phyloP scores from a whole-genome alignment of 1,139 yeast species.

The Scheffersomyces quercinus region DNA sequence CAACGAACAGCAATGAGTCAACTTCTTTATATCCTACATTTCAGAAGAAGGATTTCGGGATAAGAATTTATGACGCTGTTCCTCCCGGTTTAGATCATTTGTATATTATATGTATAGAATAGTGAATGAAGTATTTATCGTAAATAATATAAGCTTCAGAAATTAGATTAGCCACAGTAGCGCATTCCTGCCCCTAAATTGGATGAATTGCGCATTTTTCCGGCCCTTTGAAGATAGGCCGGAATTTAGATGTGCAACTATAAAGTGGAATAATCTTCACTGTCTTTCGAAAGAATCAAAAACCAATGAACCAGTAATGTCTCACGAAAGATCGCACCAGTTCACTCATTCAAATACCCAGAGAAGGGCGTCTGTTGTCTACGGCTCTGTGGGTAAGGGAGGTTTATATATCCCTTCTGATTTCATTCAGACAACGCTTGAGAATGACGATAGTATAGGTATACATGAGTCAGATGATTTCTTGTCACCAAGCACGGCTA shows the following conservation, averaged over 20 bases:
- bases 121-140: neutral
- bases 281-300: neutral
- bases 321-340: constrained; percentile 30
- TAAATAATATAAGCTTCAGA: neutral
- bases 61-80: no score
- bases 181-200: neutral
- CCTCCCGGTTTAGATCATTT: neutral
- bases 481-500: constrained; percentile 8
- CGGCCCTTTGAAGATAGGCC: neutral
- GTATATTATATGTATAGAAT: neutral
- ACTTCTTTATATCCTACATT: neutral
- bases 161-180: neutral
- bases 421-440: constrained; percentile 25
- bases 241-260: no score
- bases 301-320: no score
- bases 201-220: neutral
- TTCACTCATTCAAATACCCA: constrained; percentile 50
- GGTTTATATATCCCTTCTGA: constrained; percentile 55
- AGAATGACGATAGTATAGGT: constrained; percentile 12
- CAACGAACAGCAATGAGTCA: constrained; percentile 30
- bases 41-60: no score
- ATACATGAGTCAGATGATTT: constrained; percentile 14
- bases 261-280: no score
- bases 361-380: constrained; percentile 54
- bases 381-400: constrained; percentile 54